phyloP scores from a whole-genome alignment of 495 filamentous ascomycete species.

The Acidomyces sp. region DNA sequence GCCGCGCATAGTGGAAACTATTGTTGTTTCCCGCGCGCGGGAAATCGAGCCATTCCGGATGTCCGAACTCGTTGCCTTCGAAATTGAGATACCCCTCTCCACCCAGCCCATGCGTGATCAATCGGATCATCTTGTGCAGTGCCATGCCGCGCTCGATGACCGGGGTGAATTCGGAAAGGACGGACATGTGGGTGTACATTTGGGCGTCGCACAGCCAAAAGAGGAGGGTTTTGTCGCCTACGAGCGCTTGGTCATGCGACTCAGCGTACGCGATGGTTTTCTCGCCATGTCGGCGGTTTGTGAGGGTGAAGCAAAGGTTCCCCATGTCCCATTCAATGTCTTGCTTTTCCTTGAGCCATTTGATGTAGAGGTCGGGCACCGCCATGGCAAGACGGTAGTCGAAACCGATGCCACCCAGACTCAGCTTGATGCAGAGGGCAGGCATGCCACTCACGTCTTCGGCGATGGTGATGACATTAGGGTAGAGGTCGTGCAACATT shows the following conservation, averaged over 20 bases:
- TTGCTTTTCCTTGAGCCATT: conserved; percentile 83
- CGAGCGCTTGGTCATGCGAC: conserved; percentile 96
- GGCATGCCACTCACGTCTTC: conserved; percentile 99
- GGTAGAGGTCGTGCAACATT: conserved; percentile 81
- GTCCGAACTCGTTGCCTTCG: conserved; percentile 96
- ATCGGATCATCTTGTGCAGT: conserved; percentile 92
- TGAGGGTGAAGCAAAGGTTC: conserved; percentile 70
- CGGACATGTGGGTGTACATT: conserved; percentile 96
- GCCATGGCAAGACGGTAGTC: conserved; percentile 98
- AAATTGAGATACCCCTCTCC: conserved; percentile 98
- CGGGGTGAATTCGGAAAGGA: conserved; percentile 66
- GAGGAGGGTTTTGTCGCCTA: conserved; percentile 90
- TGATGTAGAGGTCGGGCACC: conserved; percentile 98
- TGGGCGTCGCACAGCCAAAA: conserved; percentile 98
- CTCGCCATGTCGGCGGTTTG: conserved; percentile 86
- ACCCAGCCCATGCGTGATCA: conserved; percentile 85
- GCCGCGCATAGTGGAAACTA: conserved; percentile 91
- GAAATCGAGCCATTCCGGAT: conserved; percentile 99
- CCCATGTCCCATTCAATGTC: conserved; percentile 91
- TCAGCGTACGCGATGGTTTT: conserved; percentile 98
- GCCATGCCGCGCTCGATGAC: conserved; percentile 83
- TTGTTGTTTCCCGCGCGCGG: conserved; percentile 89
- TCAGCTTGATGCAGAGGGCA: conserved; percentile 72
- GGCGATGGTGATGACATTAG: conserved; percentile 76
- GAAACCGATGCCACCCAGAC: conserved; percentile 83